Percentiles rank a stretch among this genome's conserved stretches.
Conservation (phyloP, 1,284 basidiomycete genomes). For the Microbotryomycetes sp. region DNA sequence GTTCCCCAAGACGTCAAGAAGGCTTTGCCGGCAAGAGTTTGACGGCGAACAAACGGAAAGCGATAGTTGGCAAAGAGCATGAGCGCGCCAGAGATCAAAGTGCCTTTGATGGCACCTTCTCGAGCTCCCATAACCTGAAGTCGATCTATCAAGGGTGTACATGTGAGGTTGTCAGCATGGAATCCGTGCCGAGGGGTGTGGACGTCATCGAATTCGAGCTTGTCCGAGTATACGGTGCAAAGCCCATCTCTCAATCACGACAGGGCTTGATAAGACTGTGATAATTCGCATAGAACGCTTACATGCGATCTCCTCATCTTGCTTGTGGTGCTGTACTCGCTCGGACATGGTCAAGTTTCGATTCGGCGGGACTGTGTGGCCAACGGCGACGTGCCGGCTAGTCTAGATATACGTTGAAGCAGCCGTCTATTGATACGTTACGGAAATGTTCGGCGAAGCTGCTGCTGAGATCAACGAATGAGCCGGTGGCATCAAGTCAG, state of each 20-base stretch:
- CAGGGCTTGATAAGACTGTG: not conserved
- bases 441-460: too few relatives aligned
- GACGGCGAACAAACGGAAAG: conserved; percentile 6
- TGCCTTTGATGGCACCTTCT: conserved; percentile 17
- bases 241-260: not conserved
- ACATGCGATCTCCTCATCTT: conserved; percentile 14
- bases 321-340: conserved; percentile 9
- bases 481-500: too few relatives aligned
- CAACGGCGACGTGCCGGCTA: too few relatives aligned
- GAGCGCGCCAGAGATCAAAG: conserved; percentile 4
- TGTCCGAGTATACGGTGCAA: too few relatives aligned
- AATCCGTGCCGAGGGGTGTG: not conserved
- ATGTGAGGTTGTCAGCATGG: not conserved
- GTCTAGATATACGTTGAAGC: too few relatives aligned
- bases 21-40: conserved; percentile 17
- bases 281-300: not conserved
- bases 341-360: not conserved
- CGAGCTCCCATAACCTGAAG: conserved; percentile 17
- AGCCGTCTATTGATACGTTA: too few relatives aligned
- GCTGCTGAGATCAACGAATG: too few relatives aligned
- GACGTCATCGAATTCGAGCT: too few relatives aligned
- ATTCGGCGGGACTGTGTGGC: too few relatives aligned
- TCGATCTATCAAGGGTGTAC: conserved; percentile 4
- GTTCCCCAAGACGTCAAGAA: conserved; percentile 16
- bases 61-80: not conserved